Conservation (phyloP, 352 stramenopile species). For the Phytophthora agathidicida region DNA sequence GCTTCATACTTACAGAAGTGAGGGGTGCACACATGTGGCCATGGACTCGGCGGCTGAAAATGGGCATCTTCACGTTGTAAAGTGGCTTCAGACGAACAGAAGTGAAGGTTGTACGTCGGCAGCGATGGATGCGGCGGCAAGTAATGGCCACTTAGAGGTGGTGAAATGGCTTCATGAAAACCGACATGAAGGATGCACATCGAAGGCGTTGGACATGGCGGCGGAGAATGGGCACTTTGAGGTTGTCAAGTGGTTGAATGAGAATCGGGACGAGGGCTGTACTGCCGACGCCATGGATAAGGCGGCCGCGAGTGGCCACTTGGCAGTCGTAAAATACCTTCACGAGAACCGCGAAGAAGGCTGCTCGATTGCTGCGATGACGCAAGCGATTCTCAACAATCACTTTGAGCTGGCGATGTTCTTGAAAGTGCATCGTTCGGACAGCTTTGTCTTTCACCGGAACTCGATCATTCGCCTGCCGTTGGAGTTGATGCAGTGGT, state of each 20-base stretch:
- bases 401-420: conserved; percentile 36
- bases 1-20: conserved; percentile 42
- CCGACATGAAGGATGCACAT: conserved; percentile 28
- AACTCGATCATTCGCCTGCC: conserved; percentile 31
- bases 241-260: conserved; percentile 39
- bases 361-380: conserved; percentile 31
- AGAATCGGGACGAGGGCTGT: conserved; percentile 30
- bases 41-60: conserved; percentile 53
- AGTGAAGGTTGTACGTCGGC: conserved; percentile 39
- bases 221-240: conserved; percentile 34
- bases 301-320: conserved; percentile 26
- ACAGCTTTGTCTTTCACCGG: conserved; percentile 22
- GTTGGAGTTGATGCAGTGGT: conserved; percentile 36
- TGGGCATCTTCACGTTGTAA: conserved; percentile 40
- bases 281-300: conserved; percentile 29
- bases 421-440: conserved; percentile 22
- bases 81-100: conserved; percentile 49
- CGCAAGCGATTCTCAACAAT: conserved; percentile 22
- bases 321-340: conserved; percentile 27
- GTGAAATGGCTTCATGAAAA: conserved; percentile 42
- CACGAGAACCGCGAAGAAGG: conserved; percentile 33
- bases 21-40: conserved; percentile 50
- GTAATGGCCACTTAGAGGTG: conserved; percentile 31
- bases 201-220: conserved; percentile 32
- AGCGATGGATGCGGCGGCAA: conserved; percentile 28